A percentile compares a stretch with the other conserved stretches of the same genome.
These are phyloP conservation scores for Pythium volutum DNA, from an alignment of 352 stramenopile genomes.

Conservation along the genomic window DNA sequence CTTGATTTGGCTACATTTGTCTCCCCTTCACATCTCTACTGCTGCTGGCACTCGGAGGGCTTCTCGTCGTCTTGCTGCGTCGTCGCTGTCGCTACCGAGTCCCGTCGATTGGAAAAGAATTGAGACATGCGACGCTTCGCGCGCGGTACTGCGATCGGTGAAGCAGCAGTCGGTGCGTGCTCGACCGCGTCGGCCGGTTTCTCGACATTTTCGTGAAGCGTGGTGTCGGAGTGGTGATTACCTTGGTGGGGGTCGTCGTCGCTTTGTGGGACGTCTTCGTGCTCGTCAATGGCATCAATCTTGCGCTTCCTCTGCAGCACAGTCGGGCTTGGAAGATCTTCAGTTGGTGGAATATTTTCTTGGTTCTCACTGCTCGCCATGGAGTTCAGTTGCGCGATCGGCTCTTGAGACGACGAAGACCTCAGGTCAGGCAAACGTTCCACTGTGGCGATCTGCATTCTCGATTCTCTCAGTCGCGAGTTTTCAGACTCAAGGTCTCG, in stretches of 20 bases:
- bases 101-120: slow-evolving; percentile 34
- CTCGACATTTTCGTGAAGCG: neutral
- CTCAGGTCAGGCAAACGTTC: neutral
- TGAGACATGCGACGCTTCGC: slow-evolving; percentile 29
- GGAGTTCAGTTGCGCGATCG: neutral
- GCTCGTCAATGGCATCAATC: slow-evolving; percentile 2
- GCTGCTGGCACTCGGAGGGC: slow-evolving; percentile 44
- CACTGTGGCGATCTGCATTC: neutral
- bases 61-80: slow-evolving; percentile 21
- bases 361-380: slow-evolving; percentile 3
- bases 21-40: slow-evolving; percentile 23
- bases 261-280: neutral
- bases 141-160: neutral
- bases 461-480: neutral
- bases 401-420: slow-evolving; percentile 3
- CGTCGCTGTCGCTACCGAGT: neutral
- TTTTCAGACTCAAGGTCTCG: slow-evolving; percentile 20
- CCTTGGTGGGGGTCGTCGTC: neutral
- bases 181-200: neutral
- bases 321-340: neutral
- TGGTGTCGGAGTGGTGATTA: neutral
- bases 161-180: neutral
- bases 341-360: slow-evolving; percentile 24
- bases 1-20: slow-evolving; percentile 10
- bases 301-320: slow-evolving; percentile 12